These are phyloP conservation scores for Yamadazyma taylorii DNA, from an alignment of 1,139 yeast species.

Conservation along the genomic window DNA sequence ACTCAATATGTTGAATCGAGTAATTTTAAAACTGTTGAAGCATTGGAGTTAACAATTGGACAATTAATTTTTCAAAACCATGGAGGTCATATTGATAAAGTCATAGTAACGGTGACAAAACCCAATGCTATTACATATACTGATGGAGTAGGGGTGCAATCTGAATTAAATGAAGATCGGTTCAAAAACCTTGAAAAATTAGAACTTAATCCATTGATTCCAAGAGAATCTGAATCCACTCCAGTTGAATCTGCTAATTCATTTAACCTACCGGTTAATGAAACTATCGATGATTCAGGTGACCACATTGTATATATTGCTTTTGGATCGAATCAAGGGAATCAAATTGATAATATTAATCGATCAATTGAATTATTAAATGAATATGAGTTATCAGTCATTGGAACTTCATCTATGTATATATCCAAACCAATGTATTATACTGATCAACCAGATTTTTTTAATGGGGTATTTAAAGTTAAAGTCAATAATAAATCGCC, in stretches of 20 bases:
- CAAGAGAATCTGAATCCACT: no score
- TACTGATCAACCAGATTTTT: conserved; percentile 75
- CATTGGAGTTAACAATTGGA: conserved; percentile 74
- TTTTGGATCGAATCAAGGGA: conserved; percentile 86
- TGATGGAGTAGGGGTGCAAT: conserved; percentile 86
- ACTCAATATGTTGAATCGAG: conserved; percentile 66
- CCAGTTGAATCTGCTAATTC: no score
- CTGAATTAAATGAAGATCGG: conserved; percentile 46
- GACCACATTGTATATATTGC: conserved; percentile 71
- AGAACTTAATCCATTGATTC: conserved; percentile 2
- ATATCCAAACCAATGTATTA: conserved; percentile 93
- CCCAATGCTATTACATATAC: conserved; percentile 88
- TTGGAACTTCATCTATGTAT: conserved; percentile 73
- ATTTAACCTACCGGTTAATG: conserved; percentile 41
- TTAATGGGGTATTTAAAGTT: conserved; percentile 80
- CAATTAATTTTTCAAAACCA: conserved; percentile 53
- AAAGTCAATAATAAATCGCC: conserved; percentile 55
- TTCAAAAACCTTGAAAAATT: conserved; percentile 26
- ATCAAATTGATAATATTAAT: conserved; percentile 61
- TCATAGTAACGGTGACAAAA: conserved; percentile 68
- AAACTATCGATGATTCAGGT: conserved; percentile 8
- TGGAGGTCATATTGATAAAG: conserved; percentile 34
- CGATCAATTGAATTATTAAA: conserved; percentile 56
- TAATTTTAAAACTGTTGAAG: conserved; percentile 89
- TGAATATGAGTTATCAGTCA: conserved; percentile 44